These are phyloP conservation scores for Paraglomus brasilianum DNA, from an alignment of 192 early-diverging fungal genomes.

Conservation along the genomic window DNA sequence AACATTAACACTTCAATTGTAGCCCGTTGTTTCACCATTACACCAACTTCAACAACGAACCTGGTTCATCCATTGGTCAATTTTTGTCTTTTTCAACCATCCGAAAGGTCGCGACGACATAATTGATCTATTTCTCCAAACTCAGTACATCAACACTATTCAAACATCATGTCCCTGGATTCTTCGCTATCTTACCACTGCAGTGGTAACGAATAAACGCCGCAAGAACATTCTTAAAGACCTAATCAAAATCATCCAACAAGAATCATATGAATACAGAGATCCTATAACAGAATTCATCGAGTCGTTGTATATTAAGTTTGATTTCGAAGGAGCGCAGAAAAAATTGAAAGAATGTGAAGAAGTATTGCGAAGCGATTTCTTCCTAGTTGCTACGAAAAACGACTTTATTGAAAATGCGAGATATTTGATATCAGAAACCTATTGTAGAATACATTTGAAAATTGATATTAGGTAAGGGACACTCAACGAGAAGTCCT, in stretches of 20 bases:
- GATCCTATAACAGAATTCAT: conserved; percentile 96
- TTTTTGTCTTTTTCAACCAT: conserved; percentile 99
- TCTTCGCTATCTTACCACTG: conserved; percentile 90
- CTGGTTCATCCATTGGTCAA: conserved; percentile 95
- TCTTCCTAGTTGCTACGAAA: conserved; percentile 84
- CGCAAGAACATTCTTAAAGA: conserved; percentile 85
- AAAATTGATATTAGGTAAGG: conserved; percentile 79
- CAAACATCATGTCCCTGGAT: conserved; percentile 97
- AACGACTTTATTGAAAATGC: conserved; percentile 96
- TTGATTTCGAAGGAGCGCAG: conserved; percentile 93
- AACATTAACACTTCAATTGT: background rate
- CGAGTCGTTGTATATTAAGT: conserved; percentile 86
- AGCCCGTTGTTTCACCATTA: conserved; percentile 71
- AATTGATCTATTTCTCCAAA: conserved; percentile 88
- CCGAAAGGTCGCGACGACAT: conserved; percentile 93
- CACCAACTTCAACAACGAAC: conserved; percentile 91
- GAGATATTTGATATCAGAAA: conserved; percentile 91
- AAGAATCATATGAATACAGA: conserved; percentile 78
- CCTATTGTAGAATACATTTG: conserved; percentile 96
- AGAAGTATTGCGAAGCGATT: conserved; percentile 83
- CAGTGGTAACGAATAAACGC: conserved; percentile 89
- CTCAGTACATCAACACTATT: conserved; percentile 95
- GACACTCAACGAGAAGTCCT: background rate
- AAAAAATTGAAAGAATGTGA: conserved; percentile 86
- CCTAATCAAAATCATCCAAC: conserved; percentile 83